phyloP scores from a whole-genome alignment of 2,329 filamentous ascomycete genomes.

The Ophiocordyceps sinensis region DNA sequence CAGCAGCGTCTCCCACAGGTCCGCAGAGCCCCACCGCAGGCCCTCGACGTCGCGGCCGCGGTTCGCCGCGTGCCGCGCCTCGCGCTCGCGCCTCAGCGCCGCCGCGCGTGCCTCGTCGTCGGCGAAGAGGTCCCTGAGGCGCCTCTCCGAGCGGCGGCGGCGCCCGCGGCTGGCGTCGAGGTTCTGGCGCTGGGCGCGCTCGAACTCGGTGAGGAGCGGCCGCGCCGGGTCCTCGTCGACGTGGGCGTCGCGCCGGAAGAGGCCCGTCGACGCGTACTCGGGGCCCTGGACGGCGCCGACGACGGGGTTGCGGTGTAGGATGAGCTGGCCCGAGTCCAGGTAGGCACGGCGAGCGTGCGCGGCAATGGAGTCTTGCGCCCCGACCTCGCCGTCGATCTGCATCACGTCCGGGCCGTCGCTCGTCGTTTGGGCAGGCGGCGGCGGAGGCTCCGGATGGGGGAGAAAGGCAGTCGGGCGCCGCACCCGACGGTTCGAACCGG shows the following conservation, averaged over 20 bases:
- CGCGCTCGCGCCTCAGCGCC: background rate
- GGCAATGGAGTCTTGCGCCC: constrained; percentile 4
- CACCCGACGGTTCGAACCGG: constrained; percentile 18
- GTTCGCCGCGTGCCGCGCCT: constrained; percentile 12
- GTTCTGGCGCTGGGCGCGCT: constrained; percentile 29
- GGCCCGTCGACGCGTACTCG: constrained; percentile 28
- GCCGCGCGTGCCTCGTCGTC: background rate
- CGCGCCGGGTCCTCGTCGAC: constrained; percentile 22
- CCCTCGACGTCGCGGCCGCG: constrained; percentile 14
- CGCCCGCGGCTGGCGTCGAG: constrained; percentile 11
- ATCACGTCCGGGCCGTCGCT: background rate
- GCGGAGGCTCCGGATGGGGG: constrained; percentile 32
- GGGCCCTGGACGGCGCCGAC: constrained; percentile 43
- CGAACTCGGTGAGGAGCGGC: constrained; percentile 30
- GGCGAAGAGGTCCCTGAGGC: constrained; percentile 9
- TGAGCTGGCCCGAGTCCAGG: constrained; percentile 26
- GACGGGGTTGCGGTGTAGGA: constrained; percentile 26
- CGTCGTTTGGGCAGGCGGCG: constrained; percentile 13
- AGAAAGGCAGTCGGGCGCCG: constrained; percentile 32
- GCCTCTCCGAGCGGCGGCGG: constrained; percentile 10
- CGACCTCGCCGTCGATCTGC: background rate
- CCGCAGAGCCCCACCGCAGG: constrained; percentile 4
- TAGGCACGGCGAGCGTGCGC: constrained; percentile 13
- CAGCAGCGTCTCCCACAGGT: constrained; percentile 9
- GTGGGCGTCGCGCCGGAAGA: constrained; percentile 36